Conservation (phyloP, 192 early-diverging fungal species). For the Pilaira anomala region DNA sequence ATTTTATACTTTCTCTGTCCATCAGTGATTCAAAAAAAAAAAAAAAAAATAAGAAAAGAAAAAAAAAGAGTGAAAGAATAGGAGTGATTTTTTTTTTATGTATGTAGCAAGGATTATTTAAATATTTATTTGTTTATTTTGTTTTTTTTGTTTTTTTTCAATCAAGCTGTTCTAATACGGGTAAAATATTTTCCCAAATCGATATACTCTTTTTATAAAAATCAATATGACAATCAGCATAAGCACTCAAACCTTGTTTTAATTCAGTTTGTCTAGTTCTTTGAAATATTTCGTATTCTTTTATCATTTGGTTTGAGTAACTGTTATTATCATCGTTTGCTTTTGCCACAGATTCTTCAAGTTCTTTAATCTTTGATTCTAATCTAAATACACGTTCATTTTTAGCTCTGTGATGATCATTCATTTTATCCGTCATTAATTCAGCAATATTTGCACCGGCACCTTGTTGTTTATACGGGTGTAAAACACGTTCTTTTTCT, state of each 20-base stretch:
- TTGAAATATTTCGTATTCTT: constrained; percentile 85
- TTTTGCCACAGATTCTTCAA: constrained; percentile 73
- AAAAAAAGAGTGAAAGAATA: background rate
- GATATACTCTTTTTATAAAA: constrained; percentile 75
- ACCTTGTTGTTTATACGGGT: constrained; percentile 54
- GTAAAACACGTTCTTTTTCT: constrained; percentile 71
- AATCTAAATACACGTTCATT: constrained; percentile 78
- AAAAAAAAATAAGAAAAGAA: background rate
- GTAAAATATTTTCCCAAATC: constrained; percentile 85
- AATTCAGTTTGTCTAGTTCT: constrained; percentile 77
- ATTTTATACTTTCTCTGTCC: background rate
- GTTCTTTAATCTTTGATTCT: constrained; percentile 70
- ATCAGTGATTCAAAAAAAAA: background rate
- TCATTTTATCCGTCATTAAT: constrained; percentile 82
- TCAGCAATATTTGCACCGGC: constrained; percentile 57
- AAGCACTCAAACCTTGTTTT: constrained; percentile 70
- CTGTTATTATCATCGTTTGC: constrained; percentile 65
- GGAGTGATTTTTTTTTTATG: too few relatives aligned
- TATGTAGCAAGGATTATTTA: background rate
- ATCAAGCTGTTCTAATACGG: constrained; percentile 58
- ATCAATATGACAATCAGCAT: constrained; percentile 77
- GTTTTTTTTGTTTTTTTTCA: too few relatives aligned
- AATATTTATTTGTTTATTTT: background rate
- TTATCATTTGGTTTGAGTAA: constrained; percentile 75
- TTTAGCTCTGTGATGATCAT: constrained; percentile 76